Evolutionary conservation across 257 asterid genomes (phyloP).

Genomic region (Przewalskia tangutica): DNA sequence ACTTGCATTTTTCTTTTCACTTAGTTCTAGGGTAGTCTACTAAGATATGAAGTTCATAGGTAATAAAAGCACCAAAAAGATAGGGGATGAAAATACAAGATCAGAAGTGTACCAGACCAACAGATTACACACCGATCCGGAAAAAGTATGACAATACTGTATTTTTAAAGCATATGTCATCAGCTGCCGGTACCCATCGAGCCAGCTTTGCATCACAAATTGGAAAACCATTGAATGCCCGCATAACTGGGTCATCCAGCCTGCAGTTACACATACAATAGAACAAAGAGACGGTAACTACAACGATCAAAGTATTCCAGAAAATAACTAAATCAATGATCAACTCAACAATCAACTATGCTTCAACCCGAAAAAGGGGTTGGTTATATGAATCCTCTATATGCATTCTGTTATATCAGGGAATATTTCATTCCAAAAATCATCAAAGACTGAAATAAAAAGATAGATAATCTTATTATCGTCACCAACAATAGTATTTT

Average conservation of each 20-base stretch:
- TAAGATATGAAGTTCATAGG: neutral
- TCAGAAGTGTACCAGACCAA: conserved; percentile 10
- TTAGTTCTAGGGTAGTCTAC: neutral
- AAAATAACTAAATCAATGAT: neutral
- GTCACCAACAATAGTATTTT: no score
- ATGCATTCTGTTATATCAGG: neutral
- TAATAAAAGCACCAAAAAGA: neutral
- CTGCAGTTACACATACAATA: conserved; percentile 29
- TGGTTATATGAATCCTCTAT: neutral
- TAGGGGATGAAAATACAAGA: neutral
- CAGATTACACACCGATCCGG: conserved; percentile 62
- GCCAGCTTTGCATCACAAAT: conserved; percentile 48
- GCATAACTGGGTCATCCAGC: conserved; percentile 92
- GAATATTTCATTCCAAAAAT: neutral
- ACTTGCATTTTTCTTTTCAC: neutral
- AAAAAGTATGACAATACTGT: conserved; percentile 63
- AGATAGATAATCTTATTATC: neutral
- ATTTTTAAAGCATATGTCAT: conserved; percentile 90
- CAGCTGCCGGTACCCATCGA: conserved; percentile 96
- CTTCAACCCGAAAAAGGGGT: neutral
- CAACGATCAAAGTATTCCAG: neutral
- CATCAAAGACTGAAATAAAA: neutral
- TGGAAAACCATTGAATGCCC: conserved; percentile 88
- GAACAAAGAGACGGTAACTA: neutral
- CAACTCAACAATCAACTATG: neutral